phyloP scores from a whole-genome alignment of 2,329 filamentous ascomycete genomes.

The Chaetomium sp. region DNA sequence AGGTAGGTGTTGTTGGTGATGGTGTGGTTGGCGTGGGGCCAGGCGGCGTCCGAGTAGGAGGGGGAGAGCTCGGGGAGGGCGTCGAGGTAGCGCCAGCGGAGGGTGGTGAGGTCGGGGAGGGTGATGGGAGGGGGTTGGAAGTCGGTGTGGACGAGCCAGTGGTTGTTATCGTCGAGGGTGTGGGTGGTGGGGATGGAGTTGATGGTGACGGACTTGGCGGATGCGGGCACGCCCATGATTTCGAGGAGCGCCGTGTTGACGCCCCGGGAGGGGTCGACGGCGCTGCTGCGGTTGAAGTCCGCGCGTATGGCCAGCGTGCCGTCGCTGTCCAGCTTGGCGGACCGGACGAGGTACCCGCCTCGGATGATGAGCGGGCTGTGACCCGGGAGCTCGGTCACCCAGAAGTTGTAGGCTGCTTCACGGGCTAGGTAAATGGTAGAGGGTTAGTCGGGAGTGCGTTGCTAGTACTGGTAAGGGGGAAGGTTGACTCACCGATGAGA shows the following conservation, averaged over 20 bases:
- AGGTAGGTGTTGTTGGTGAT: conserved; percentile 58
- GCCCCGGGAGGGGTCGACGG: not conserved
- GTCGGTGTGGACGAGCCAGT: conserved; percentile 51
- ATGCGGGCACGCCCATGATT: conserved; percentile 62
- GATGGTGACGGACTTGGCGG: conserved; percentile 48
- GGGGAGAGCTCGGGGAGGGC: conserved; percentile 68
- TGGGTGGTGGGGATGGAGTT: conserved; percentile 46
- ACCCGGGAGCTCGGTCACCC: conserved; percentile 59
- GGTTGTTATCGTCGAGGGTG: conserved; percentile 43
- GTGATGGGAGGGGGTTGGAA: conserved; percentile 53
- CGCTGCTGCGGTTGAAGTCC: conserved; percentile 61
- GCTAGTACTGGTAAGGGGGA: too few relatives aligned
- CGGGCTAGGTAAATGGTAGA: conserved; percentile 52
- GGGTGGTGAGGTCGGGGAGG: conserved; percentile 58
- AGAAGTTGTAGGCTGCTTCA: conserved; percentile 69
- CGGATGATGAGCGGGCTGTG: conserved; percentile 59
- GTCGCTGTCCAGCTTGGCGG: conserved; percentile 54
- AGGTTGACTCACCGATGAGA: conserved; percentile 48
- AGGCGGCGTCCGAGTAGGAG: conserved; percentile 68
- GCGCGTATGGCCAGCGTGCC: conserved; percentile 64
- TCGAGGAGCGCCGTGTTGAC: conserved; percentile 63
- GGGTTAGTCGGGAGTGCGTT: not conserved
- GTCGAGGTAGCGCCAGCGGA: conserved; percentile 71
- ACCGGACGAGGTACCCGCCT: conserved; percentile 65
- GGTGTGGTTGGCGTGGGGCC: conserved; percentile 61